Evolutionary conservation across 164 flowering plant species (phyloP), one percentile per base, ranked within the genome.

Genomic region (Nymphaea thermarum): DNA sequence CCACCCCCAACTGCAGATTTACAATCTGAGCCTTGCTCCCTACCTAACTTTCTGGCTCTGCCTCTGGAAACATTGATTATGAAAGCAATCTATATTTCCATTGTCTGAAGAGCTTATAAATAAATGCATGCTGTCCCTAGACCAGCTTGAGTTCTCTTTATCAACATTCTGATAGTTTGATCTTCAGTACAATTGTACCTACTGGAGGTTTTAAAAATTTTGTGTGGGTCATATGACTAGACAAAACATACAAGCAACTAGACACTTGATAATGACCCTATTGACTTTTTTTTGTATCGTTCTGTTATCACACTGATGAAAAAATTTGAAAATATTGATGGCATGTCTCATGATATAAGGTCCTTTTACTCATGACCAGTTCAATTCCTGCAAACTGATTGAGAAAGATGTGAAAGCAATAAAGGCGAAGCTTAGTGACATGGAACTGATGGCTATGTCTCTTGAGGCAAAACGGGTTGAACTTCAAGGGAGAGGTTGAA

Each of bases 401-500:
- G 98, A 91, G 43, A 91, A 86, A 72, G 93, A 94, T 16, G 78
- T 80, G 2, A 91, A 90, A 74, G 80, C 70, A 68, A 72, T 91
- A 17, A 91, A 86, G 77, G 73, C 78, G 42, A 89, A 84, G 75
- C 68, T 86, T 43, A 79, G 81, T 72, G 91, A 87, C 63, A 89
- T 82, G 44, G 86, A 69, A 72, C 76, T 86, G 64, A 43, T 72
- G 63, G 83, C 81, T 6, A 89, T 83, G 82, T 83, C 91, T 44
- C 87, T 88, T 42, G 93, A 84, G 66, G 90, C 89, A 55, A 88
- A 88, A 77, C 57, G 84, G 57, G 78, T 84, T 71, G 97, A 91
- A 75, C 73, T 70, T 51, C 86, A 87, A 70, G 86, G 84, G 36
- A 89, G 81, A 88, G 96, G 98, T 88, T 16, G 6, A 60, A 11